Conservation (phyloP, 495 filamentous ascomycete genomes). For the Penicillium bovifimosum region DNA sequence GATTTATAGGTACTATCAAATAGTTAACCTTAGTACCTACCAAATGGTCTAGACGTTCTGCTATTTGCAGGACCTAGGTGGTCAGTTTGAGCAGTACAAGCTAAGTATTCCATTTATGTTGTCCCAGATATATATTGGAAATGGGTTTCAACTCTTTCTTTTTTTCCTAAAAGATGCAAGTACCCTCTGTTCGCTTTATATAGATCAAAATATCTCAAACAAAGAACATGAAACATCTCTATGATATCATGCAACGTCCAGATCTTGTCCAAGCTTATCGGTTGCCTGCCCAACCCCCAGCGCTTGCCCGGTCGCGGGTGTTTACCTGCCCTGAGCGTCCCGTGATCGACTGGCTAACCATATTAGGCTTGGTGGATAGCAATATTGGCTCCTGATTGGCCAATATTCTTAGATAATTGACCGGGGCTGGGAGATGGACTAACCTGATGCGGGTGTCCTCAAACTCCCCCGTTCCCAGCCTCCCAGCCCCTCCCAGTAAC, state of each 20-base stretch:
- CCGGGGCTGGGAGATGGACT: constrained; percentile 27
- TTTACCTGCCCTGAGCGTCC: constrained; percentile 34
- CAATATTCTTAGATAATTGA: constrained; percentile 16
- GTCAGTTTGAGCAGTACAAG: too few relatives aligned
- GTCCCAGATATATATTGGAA: too few relatives aligned
- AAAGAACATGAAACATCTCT: background rate
- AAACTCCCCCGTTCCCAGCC: constrained; percentile 35
- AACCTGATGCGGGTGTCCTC: constrained; percentile 19
- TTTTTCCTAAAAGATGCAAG: background rate
- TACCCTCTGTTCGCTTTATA: background rate
- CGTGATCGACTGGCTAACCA: constrained; percentile 27
- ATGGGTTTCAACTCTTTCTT: too few relatives aligned
- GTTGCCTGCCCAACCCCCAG: constrained; percentile 25
- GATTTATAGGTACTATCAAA: too few relatives aligned
- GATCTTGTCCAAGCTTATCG: constrained; percentile 13
- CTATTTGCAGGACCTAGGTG: too few relatives aligned
- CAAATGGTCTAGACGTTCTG: too few relatives aligned
- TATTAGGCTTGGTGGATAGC: constrained; percentile 21
- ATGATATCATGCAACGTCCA: background rate
- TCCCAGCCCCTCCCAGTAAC: constrained; percentile 31
- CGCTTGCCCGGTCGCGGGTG: constrained; percentile 22
- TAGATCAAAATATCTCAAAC: background rate
- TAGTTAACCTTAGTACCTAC: too few relatives aligned
- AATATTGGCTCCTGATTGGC: constrained; percentile 12
- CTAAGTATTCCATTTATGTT: too few relatives aligned